Conservation (phyloP, 2,329 filamentous ascomycete genomes). For the Alternaria gaisen region DNA sequence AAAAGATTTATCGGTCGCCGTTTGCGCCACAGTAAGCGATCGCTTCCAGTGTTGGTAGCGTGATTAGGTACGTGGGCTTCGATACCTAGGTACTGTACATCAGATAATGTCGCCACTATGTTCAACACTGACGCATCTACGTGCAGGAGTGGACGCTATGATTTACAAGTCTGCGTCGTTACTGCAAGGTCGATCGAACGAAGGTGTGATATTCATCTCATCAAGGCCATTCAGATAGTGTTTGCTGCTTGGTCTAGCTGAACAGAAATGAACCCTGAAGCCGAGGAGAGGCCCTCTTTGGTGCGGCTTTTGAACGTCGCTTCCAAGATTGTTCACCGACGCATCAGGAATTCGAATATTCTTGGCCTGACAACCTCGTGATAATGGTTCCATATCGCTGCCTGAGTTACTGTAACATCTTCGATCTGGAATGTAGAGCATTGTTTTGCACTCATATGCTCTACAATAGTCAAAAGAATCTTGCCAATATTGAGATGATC, state of each 20-base stretch:
- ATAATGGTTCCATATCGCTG: not conserved
- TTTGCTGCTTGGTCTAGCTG: not conserved
- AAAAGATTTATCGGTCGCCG: not conserved
- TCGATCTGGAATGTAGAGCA: not conserved
- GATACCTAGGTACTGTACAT: not conserved
- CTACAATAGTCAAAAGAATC: too few species aligned
- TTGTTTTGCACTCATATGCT: not conserved
- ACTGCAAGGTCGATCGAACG: not conserved
- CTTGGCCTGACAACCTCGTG: not conserved
- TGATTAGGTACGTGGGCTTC: not conserved
- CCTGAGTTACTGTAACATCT: not conserved
- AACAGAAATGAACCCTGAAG: not conserved
- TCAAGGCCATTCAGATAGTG: not conserved
- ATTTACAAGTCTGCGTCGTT: not conserved
- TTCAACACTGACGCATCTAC: not conserved
- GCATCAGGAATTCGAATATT: not conserved
- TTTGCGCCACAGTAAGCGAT: not conserved
- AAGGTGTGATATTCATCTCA: not conserved
- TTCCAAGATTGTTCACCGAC: not conserved
- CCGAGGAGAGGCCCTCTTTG: too few species aligned
- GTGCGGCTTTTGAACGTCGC: not conserved
- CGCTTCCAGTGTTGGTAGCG: not conserved
- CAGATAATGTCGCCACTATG: not conserved
- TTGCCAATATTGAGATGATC: not conserved
- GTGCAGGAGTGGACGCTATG: not conserved